These are phyloP conservation scores for Cercospora citrullina DNA, from an alignment of 2,329 filamentous ascomycete genomes.

Conservation along the genomic window DNA sequence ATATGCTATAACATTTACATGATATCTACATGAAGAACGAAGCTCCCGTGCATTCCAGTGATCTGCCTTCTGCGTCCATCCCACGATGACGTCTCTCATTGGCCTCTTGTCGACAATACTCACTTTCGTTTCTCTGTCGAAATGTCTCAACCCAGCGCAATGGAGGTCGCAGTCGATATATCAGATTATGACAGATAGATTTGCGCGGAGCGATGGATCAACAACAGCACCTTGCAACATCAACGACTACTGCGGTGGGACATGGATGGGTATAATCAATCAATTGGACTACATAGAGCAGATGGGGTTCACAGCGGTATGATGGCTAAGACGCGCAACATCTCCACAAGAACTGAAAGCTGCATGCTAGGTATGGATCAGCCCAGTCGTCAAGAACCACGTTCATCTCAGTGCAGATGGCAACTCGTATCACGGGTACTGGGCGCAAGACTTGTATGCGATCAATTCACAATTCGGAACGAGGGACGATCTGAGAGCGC, in stretches of 20 bases:
- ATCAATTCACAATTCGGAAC: constrained; percentile 52
- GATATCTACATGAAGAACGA: constrained; percentile 7
- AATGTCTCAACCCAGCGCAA: constrained; percentile 19
- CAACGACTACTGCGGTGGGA: constrained; percentile 50
- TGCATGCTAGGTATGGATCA: constrained; percentile 36
- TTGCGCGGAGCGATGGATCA: constrained; percentile 51
- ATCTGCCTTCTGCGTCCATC: constrained; percentile 3
- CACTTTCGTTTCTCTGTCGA: neutral
- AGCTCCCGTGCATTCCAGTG: constrained; percentile 21
- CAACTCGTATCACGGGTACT: constrained; percentile 51
- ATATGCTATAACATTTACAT: constrained; percentile 8
- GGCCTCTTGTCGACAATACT: constrained; percentile 17
- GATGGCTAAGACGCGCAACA: neutral
- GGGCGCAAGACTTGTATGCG: constrained; percentile 47
- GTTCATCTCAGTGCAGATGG: constrained; percentile 41
- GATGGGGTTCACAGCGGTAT: constrained; percentile 49
- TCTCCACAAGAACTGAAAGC: neutral
- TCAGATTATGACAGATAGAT: constrained; percentile 59
- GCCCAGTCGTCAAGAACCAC: constrained; percentile 46
- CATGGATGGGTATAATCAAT: constrained; percentile 48
- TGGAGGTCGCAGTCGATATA: constrained; percentile 57
- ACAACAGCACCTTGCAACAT: constrained; percentile 48
- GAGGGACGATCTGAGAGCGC: constrained; percentile 45
- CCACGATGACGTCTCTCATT: constrained; percentile 13
- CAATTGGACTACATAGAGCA: constrained; percentile 52